These are phyloP conservation scores for Scleromitrula shiraiana DNA, from an alignment of 2,329 filamentous ascomycete genomes.

Conservation along the genomic window DNA sequence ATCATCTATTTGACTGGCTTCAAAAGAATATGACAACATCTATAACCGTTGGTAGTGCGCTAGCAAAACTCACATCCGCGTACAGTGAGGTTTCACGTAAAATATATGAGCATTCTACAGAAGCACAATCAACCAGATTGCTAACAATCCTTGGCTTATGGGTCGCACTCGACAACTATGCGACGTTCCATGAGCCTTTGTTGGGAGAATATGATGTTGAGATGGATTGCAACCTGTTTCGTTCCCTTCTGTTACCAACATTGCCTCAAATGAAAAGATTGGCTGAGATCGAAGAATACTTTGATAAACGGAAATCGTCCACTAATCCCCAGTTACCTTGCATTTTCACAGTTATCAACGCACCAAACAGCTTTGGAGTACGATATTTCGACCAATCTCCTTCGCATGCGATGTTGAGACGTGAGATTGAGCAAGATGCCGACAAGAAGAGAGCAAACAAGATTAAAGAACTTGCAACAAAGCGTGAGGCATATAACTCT, in stretches of 20 bases:
- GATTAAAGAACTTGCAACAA: constrained; percentile 27
- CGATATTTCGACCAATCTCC: constrained; percentile 39
- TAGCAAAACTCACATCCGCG: constrained; percentile 26
- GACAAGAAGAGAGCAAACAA: constrained; percentile 25
- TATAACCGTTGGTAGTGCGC: constrained; percentile 23
- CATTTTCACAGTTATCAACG: constrained; percentile 34
- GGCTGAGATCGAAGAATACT: constrained; percentile 38
- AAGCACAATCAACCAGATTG: constrained; percentile 45
- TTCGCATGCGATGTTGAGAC: constrained; percentile 31
- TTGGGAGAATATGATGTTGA: constrained; percentile 40
- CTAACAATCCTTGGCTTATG: constrained; percentile 51
- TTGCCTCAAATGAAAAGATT: constrained; percentile 40
- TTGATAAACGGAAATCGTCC: constrained; percentile 23
- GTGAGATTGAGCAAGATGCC: constrained; percentile 35
- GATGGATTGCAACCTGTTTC: constrained; percentile 34
- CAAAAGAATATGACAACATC: constrained; percentile 16
- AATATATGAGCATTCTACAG: constrained; percentile 36
- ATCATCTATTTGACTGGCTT: constrained; percentile 35
- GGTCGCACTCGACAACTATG: constrained; percentile 46
- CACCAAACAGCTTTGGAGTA: constrained; percentile 36
- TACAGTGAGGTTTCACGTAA: constrained; percentile 30
- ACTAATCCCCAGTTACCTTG: constrained; percentile 16
- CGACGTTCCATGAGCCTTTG: constrained; percentile 32
- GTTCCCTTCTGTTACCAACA: constrained; percentile 38
- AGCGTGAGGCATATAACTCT: constrained; percentile 25